phyloP scores from a whole-genome alignment of 306 rosid species.

The Albizia julibrissin region DNA sequence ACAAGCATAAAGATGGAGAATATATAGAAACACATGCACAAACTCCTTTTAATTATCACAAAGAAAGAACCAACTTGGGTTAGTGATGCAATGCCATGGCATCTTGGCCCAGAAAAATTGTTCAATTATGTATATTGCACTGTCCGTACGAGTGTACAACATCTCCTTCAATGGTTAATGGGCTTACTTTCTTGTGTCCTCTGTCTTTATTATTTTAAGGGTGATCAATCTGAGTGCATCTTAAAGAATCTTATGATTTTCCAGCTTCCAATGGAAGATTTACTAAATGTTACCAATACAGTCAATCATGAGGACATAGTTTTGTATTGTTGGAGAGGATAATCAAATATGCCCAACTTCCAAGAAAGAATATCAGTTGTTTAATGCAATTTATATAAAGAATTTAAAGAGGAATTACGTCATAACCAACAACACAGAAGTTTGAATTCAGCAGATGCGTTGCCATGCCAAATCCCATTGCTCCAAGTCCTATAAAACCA shows the following conservation, averaged over 20 bases:
- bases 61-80: slow-evolving; percentile 4
- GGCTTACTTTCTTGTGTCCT: not conserved
- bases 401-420: slow-evolving; percentile 61
- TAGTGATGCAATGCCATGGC: not conserved
- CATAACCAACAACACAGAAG: slow-evolving; percentile 76
- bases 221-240: not conserved
- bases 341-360: slow-evolving; percentile 16
- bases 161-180: not conserved
- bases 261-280: slow-evolving; percentile 10
- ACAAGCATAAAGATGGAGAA: not conserved
- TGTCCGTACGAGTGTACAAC: not conserved
- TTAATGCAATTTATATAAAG: slow-evolving; percentile 24
- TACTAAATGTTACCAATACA: not conserved
- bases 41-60: not conserved
- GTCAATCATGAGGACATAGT: slow-evolving; percentile 5
- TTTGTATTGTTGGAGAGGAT: slow-evolving; percentile 11
- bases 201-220: not conserved
- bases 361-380: slow-evolving; percentile 5
- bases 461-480: slow-evolving; percentile 99
- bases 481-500: slow-evolving; percentile 98
- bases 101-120: slow-evolving; percentile 12
- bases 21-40: not conserved
- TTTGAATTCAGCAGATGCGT: slow-evolving; percentile 77
- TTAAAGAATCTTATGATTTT: slow-evolving; percentile 23
- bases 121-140: not conserved